Evolutionary conservation across 108 stramenopile genomes (phyloP).

Genomic region (Fragilariopsis cylindrus): DNA sequence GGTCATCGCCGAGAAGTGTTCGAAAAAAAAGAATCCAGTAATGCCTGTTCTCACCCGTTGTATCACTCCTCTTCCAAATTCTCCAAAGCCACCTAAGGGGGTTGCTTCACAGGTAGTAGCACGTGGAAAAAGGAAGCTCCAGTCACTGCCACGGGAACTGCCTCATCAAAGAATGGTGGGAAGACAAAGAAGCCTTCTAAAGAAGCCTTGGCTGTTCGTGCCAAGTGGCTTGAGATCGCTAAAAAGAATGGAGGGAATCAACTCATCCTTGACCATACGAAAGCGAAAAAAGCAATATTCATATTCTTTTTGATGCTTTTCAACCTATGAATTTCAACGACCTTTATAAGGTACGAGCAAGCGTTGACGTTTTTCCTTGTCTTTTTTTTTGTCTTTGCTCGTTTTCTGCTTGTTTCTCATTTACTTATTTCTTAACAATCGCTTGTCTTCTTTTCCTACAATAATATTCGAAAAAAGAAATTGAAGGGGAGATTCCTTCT

Average conservation of each 20-base stretch:
- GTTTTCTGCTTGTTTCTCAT: neutral
- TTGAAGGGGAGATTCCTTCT: constrained; percentile 66
- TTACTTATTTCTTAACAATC: neutral
- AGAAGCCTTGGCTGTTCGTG: constrained; percentile 48
- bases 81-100: constrained; percentile 3
- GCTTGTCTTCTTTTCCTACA: neutral
- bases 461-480: constrained; percentile 20
- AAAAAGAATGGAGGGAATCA: constrained; percentile 60
- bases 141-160: neutral
- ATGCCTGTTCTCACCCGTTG: constrained; percentile 55
- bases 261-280: constrained; percentile 63
- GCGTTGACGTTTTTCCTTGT: neutral
- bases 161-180: constrained; percentile 5
- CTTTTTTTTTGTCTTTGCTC: neutral
- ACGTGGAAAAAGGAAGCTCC: too few species aligned
- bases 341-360: constrained; percentile 50
- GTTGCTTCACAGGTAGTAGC: neutral
- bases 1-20: constrained; percentile 61
- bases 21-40: constrained; percentile 37
- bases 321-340: constrained; percentile 80
- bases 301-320: constrained; percentile 65
- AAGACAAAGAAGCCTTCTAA: constrained; percentile 2
- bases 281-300: constrained; percentile 76
- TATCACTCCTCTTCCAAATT: constrained; percentile 41
- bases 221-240: constrained; percentile 75